Evolutionary conservation across 192 early-diverging fungal species (phyloP).

Genomic region (Spizellomyces sp.): DNA sequence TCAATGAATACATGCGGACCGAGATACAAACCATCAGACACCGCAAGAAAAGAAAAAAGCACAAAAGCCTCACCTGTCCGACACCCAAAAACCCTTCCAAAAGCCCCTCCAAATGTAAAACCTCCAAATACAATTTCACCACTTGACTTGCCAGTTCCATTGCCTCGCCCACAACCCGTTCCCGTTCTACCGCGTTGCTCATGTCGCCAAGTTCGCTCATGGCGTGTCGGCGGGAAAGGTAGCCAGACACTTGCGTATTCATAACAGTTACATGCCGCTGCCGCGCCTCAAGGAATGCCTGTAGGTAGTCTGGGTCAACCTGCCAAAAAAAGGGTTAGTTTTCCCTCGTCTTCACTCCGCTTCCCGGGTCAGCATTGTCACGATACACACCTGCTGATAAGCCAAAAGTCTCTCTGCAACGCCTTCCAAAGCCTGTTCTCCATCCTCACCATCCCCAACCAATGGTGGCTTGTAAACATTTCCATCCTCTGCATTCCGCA

Average conservation of each 20-base stretch:
- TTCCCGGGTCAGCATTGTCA: not conserved
- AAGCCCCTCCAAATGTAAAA: constrained; percentile 35
- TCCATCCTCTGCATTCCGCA: constrained; percentile 4
- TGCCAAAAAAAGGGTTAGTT: too few species aligned
- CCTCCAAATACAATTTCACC: constrained; percentile 35
- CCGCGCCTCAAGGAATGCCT: constrained; percentile 29
- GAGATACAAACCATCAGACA: not conserved
- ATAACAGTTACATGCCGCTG: constrained; percentile 31
- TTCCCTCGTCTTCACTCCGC: not conserved
- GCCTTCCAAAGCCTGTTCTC: not conserved
- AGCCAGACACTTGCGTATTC: constrained; percentile 32
- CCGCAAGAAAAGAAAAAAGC: not conserved
- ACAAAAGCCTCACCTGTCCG: constrained; percentile 16
- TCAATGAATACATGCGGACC: too few species aligned
- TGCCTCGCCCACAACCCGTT: not conserved
- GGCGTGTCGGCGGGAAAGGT: constrained; percentile 31
- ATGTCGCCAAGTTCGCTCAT: constrained; percentile 11
- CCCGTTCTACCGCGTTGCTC: not conserved
- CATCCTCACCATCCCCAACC: constrained; percentile 1
- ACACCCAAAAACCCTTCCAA: constrained; percentile 35
- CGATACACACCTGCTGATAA: constrained; percentile 12
- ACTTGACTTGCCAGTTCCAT: constrained; percentile 14
- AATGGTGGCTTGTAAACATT: constrained; percentile 10
- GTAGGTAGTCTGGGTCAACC: constrained; percentile 14
- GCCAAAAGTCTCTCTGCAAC: constrained; percentile 1